phyloP scores from a whole-genome alignment of 345 rosid genomes.

The Punica granatum region DNA sequence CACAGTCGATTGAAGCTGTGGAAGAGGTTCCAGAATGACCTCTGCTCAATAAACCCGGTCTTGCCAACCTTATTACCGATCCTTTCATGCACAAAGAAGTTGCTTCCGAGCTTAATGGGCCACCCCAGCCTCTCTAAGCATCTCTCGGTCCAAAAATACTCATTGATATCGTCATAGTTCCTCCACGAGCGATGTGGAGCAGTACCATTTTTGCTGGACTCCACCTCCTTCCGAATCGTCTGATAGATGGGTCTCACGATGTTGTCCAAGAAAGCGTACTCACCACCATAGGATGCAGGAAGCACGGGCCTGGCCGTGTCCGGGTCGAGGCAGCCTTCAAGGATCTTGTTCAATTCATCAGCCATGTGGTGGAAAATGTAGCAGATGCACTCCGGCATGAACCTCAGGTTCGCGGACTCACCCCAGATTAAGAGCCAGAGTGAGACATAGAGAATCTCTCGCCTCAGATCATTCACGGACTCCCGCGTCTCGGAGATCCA shows the following conservation, averaged over 20 bases:
- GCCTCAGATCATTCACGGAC: constrained; percentile 39
- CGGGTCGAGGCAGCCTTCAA: constrained; percentile 71
- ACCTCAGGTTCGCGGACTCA: constrained; percentile 76
- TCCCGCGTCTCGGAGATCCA: constrained; percentile 76
- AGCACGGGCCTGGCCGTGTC: constrained; percentile 73
- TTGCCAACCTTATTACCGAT: constrained; percentile 62
- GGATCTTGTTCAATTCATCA: constrained; percentile 73
- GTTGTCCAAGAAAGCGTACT: constrained; percentile 54
- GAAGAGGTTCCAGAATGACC: constrained; percentile 77
- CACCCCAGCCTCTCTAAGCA: constrained; percentile 77
- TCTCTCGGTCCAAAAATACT: constrained; percentile 93
- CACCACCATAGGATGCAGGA: constrained; percentile 63
- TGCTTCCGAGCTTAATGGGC: constrained; percentile 72
- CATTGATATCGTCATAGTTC: constrained; percentile 88
- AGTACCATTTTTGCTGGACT: constrained; percentile 72
- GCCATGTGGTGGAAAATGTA: constrained; percentile 88
- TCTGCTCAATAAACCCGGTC: constrained; percentile 94
- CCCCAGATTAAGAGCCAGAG: constrained; percentile 84
- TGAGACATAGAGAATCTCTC: constrained; percentile 63
- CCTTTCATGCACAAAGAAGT: constrained; percentile 54
- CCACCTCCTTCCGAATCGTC: constrained; percentile 63
- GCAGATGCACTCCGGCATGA: constrained; percentile 85
- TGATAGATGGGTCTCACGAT: constrained; percentile 85
- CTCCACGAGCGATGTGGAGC: constrained; percentile 91
- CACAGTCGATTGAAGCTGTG: constrained; percentile 86